Evolutionary conservation across 2,329 filamentous ascomycete species (phyloP).

Genomic region (Aspergillus neoniger): DNA sequence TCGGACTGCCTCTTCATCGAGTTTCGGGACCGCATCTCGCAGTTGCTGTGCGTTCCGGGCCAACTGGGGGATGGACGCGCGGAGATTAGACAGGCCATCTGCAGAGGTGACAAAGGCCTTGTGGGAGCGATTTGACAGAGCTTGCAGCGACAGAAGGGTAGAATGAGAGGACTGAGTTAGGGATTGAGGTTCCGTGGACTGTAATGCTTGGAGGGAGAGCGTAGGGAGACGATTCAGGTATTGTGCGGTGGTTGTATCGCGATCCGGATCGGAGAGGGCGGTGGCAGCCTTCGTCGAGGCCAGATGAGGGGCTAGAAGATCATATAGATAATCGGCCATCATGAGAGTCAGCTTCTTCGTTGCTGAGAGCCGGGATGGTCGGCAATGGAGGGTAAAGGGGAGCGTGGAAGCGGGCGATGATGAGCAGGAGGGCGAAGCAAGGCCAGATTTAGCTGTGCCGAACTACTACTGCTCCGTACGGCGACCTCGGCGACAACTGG

Average conservation of each 20-base stretch:
- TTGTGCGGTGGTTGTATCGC: conserved; percentile 43
- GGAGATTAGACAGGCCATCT: conserved; percentile 72
- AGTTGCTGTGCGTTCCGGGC: conserved; percentile 67
- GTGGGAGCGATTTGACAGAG: conserved; percentile 85
- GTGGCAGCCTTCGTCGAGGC: conserved; percentile 39
- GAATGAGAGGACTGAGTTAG: conserved; percentile 81
- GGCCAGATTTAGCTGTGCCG: conserved; percentile 9
- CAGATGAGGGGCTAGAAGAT: conserved; percentile 68
- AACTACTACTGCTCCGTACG: conserved; percentile 13
- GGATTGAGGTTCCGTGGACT: conserved; percentile 72
- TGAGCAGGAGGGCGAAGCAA: conserved; percentile 8
- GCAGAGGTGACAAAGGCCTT: conserved; percentile 80
- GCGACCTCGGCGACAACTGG: conserved; percentile 34
- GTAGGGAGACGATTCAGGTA: conserved; percentile 80
- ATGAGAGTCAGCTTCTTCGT: neutral
- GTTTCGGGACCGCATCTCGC: conserved; percentile 69
- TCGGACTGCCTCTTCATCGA: conserved; percentile 74
- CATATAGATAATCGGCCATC: conserved; percentile 74
- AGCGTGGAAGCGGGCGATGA: neutral
- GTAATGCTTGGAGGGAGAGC: conserved; percentile 71
- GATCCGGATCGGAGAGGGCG: conserved; percentile 11
- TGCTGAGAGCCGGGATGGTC: neutral
- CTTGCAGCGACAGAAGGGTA: conserved; percentile 78
- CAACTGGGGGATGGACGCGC: conserved; percentile 70
- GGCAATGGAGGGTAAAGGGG: neutral